Percentiles rank a stretch among this genome's conserved stretches.
Conservation (phyloP, 345 rosid genomes). For the Luvunga scandens region DNA sequence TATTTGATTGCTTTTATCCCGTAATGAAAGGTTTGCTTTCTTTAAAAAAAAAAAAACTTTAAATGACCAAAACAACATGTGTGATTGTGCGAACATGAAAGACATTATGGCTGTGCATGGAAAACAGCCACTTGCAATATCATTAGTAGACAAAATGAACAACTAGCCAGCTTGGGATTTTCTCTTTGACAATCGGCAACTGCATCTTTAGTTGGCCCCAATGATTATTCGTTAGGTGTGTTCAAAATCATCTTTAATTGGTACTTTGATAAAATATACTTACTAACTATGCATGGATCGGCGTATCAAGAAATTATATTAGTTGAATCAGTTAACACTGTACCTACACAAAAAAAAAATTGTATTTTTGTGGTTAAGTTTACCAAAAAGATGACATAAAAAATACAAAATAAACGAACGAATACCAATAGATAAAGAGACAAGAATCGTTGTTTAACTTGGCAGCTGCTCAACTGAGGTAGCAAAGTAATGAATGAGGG, state of each 20-base stretch:
- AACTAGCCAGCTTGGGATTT: background rate
- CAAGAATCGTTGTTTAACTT: conserved; percentile 5
- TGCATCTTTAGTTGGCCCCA: background rate
- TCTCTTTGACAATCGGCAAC: background rate
- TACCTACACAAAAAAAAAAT: no score
- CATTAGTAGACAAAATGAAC: background rate
- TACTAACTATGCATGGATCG: background rate
- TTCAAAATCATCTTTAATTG: background rate
- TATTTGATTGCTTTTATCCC: no score
- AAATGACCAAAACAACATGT: background rate
- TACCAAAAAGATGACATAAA: background rate
- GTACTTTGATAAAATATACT: background rate
- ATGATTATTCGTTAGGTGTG: background rate
- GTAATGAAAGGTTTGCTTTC: no score
- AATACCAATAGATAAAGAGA: background rate
- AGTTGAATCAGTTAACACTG: background rate
- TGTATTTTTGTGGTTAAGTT: background rate
- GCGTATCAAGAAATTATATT: background rate
- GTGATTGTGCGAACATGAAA: background rate
- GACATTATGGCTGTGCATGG: background rate
- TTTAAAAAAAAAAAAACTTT: no score
- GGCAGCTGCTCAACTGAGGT: background rate
- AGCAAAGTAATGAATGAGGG: background rate
- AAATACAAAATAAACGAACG: background rate
- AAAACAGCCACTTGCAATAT: background rate